Conservation (phyloP, 805 yeast genomes). For the Brettanomyces anomalus region DNA sequence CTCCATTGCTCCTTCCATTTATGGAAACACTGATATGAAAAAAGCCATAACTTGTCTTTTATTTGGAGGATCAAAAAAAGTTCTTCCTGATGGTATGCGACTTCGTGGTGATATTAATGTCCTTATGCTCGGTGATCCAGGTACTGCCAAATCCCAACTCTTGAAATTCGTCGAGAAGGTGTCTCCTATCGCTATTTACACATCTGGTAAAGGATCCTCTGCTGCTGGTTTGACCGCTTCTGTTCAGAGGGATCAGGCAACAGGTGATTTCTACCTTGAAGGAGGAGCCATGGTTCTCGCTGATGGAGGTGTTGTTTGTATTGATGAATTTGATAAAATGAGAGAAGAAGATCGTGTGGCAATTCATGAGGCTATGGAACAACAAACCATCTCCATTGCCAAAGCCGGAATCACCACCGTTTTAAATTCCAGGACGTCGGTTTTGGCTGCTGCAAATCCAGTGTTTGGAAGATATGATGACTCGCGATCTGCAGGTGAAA, state of each 20-base stretch:
- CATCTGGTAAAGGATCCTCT: slow-evolving; percentile 98
- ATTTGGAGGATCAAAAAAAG: slow-evolving; percentile 89
- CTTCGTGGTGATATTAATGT: slow-evolving; percentile 97
- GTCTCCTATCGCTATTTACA: slow-evolving; percentile 89
- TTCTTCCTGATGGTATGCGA: slow-evolving; percentile 93
- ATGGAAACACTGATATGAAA: slow-evolving; percentile 88
- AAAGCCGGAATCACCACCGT: slow-evolving; percentile 98
- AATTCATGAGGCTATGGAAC: slow-evolving; percentile 99
- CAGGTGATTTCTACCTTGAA: slow-evolving; percentile 90
- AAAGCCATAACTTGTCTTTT: slow-evolving; percentile 86
- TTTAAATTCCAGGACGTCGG: slow-evolving; percentile 91
- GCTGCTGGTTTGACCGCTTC: slow-evolving; percentile 99
- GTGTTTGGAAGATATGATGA: slow-evolving; percentile 95
- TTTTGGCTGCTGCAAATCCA: slow-evolving; percentile 97
- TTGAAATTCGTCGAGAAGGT: slow-evolving; percentile 92
- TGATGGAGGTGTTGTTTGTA: slow-evolving; percentile 98
- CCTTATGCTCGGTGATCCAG: slow-evolving; percentile 91
- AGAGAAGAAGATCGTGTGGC: slow-evolving; percentile 98
- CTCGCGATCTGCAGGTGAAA: slow-evolving; percentile 93
- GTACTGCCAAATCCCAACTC: slow-evolving; percentile 96
- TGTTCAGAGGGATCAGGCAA: slow-evolving; percentile 82
- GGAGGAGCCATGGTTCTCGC: slow-evolving; percentile 99
- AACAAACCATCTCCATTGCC: slow-evolving; percentile 96
- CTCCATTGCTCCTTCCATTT: slow-evolving; percentile 94
- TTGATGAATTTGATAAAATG: slow-evolving; percentile 99